Conservation (phyloP, 1,284 basidiomycete genomes). For the Coniferiporia weirii region DNA sequence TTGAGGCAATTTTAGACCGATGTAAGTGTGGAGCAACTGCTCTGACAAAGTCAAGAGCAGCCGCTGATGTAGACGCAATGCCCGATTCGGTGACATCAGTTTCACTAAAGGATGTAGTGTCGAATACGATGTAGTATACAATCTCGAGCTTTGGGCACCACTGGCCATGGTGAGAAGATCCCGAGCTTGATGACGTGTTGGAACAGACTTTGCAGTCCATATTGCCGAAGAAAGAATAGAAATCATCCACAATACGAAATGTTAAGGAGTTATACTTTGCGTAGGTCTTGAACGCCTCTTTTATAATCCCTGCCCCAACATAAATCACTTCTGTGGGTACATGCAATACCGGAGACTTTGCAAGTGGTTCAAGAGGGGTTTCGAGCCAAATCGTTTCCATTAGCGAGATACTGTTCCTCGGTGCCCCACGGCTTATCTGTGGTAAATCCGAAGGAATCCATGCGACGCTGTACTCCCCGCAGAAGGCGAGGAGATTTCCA, state of each 20-base stretch:
- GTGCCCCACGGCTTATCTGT: neutral
- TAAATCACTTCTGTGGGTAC: constrained; percentile 1
- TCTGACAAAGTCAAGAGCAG: constrained; percentile 1
- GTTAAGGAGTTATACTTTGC: neutral
- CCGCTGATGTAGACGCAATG: neutral
- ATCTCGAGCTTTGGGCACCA: neutral
- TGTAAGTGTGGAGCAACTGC: neutral
- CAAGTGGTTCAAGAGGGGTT: neutral
- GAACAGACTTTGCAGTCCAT: neutral
- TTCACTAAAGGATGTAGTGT: neutral
- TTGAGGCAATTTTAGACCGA: neutral
- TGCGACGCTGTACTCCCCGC: constrained; percentile 30
- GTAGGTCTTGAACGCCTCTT: neutral
- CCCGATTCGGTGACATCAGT: neutral
- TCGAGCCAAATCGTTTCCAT: constrained; percentile 2
- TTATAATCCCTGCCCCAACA: neutral
- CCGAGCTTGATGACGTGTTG: neutral
- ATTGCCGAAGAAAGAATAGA: neutral
- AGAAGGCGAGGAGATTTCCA: constrained; percentile 29
- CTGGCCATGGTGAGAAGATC: neutral
- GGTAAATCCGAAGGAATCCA: constrained; percentile 20
- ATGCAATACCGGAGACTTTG: no score
- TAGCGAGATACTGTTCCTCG: neutral
- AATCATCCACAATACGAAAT: neutral
- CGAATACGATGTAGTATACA: constrained; percentile 4